Base-by-base conservation (phyloP, 345 rosid species). In the Noccaea bulbosa region DNA sequence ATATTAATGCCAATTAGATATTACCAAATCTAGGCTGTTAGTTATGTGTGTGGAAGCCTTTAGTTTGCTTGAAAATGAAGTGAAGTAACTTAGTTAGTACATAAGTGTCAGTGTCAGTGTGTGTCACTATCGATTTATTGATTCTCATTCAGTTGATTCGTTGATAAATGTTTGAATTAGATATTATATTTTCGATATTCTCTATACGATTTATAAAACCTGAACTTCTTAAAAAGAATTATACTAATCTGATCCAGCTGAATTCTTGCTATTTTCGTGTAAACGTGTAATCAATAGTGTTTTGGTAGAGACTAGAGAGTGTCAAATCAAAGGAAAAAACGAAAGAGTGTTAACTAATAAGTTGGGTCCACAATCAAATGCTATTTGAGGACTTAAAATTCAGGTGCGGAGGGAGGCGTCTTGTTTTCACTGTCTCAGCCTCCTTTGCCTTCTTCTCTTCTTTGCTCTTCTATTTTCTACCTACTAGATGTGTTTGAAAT, bases 11-110 rank as follows among this genome's bases (percentile, higher is more conserved):
- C 8, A 40, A 33, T 12, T 14, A 34, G 27, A 37, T 39, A 51
- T 40, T 40, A 45, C 59, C 16, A 71, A 61, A 71, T 41, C 65
- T 48, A 45, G 46, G 33, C 27, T 34, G 55, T 35, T 69, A 52
- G 60, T 70, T 59, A 33, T 34, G 17, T 34, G 62, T 17, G 20
- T 41, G 62, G 44, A 61, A 51, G 37, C 41, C 43, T 61, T 51
- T 62, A 32, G 69, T 62, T 71, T 62, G 75, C 62, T 71, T 71
- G 47, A 33, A 71, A 62, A 50, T 53, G 37, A 71, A 71, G 75
- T 71, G 52, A 70, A 49, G 60, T 60, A 50, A 70, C 22, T 58
- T 69, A 69, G 33, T 46, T 70, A 60, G 43, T 40, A 60, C 49
- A 11, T 70, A 50, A 50, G 67, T 51, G 68, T 70, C 20, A 17